phyloP scores from a whole-genome alignment of 148 eudicot species.

The Tetragonia tetragonoides region DNA sequence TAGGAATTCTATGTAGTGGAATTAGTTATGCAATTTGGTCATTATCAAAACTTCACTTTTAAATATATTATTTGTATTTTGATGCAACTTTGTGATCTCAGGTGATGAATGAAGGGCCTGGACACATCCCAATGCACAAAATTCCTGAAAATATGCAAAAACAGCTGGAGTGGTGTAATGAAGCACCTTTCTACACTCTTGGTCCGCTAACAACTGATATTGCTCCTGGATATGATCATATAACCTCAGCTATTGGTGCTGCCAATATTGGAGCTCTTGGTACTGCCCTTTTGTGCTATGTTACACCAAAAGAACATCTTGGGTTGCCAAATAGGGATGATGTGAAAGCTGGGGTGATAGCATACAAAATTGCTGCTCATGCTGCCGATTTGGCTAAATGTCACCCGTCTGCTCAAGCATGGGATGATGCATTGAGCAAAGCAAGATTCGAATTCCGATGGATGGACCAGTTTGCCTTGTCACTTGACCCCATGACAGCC shows the following conservation, averaged over 20 bases:
- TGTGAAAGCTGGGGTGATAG: slow-evolving; percentile 91
- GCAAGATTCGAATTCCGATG: slow-evolving; percentile 96
- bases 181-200: slow-evolving; percentile 97
- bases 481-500: slow-evolving; percentile 95
- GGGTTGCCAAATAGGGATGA: slow-evolving; percentile 94
- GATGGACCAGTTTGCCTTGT: slow-evolving; percentile 96
- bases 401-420: slow-evolving; percentile 85
- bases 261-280: slow-evolving; percentile 98
- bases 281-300: slow-evolving; percentile 93
- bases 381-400: slow-evolving; percentile 94
- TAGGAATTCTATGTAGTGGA: background rate
- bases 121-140: slow-evolving; percentile 95
- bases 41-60: no score
- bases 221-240: slow-evolving; percentile 97
- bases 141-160: slow-evolving; percentile 99
- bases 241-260: slow-evolving; percentile 98
- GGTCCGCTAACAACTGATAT: slow-evolving; percentile 96
- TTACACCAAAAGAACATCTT: slow-evolving; percentile 99
- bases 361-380: slow-evolving; percentile 97
- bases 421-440: slow-evolving; percentile 98
- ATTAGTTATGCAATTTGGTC: background rate
- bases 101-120: slow-evolving; percentile 99
- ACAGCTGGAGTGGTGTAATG: slow-evolving; percentile 97
- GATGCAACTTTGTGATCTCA: slow-evolving; percentile 28
- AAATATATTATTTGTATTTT: background rate